phyloP scores from a whole-genome alignment of 2,329 filamentous ascomycete genomes.

The Exophiala oligosperma region DNA sequence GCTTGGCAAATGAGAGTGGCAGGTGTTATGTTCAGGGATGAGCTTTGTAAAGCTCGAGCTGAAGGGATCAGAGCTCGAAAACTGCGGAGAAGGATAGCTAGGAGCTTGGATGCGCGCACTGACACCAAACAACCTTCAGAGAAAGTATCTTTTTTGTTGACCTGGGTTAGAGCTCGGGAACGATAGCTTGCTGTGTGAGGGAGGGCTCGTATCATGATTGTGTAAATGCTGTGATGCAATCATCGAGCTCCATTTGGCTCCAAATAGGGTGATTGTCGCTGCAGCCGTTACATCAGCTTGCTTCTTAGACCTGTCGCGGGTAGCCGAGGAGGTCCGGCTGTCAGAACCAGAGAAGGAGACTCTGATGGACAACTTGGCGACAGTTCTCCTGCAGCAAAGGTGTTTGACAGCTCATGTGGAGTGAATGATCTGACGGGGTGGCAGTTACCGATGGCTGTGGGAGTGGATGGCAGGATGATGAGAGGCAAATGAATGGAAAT shows the following conservation, averaged over 20 bases:
- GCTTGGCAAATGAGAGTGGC: not conserved
- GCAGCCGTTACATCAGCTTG: slow-evolving; percentile 3
- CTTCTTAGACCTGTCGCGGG: slow-evolving; percentile 3
- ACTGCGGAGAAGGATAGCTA: slow-evolving; percentile 1
- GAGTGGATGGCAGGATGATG: not conserved
- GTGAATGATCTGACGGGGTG: not conserved
- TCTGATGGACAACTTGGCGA: no score
- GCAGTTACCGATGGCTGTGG: not conserved
- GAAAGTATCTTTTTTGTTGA: not conserved
- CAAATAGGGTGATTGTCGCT: not conserved
- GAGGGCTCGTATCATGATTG: not conserved
- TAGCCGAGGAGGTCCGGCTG: slow-evolving; percentile 4
- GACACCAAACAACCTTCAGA: not conserved
- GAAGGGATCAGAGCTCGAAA: not conserved
- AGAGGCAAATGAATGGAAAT: no score
- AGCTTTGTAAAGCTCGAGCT: not conserved
- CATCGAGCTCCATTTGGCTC: slow-evolving; percentile 1
- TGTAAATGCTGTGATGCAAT: slow-evolving; percentile 1
- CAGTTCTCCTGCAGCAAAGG: not conserved
- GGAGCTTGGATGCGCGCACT: slow-evolving; percentile 7
- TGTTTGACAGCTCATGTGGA: slow-evolving; percentile 14
- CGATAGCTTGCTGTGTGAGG: not conserved
- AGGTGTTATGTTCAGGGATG: not conserved
- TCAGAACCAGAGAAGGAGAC: not conserved
- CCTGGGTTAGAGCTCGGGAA: not conserved